Base-by-base conservation (phyloP, 345 rosid species). In the Sisymbrium irio region DNA sequence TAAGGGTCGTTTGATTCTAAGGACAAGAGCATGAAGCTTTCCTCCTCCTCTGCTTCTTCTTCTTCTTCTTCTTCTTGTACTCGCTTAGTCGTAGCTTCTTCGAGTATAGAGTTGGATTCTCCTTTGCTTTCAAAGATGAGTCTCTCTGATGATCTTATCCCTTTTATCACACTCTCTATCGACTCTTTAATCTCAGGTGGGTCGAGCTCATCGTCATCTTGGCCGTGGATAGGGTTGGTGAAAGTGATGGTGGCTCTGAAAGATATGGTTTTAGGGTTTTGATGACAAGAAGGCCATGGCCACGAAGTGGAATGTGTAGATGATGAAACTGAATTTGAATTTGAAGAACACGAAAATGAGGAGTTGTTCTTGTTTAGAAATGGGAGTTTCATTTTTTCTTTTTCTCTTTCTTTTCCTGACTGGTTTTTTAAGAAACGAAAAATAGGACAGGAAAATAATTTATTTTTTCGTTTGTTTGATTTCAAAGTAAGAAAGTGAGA, bases 271-370 rank as follows among this genome's bases (percentile, higher is more conserved):
- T 84, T 85, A 9, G 97, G 96, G 14, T 82, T 85, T 44, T 89
- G 91, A 59, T 88, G 77, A 74, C 89, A 93, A 65, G 87, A 82
- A 25, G 89, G 90, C 98, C 98, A 93, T 53, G 90, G 85, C 93
- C 98, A 93, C 11, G 87, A 76, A 6, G 88, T 74, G 1, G 63
- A 56, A 49, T 46, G n/a, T 22, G 68, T 39, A 45, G 77, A 92
- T n/a, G 87, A 75, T 4, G 84, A 75, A 6, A 58, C 49, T 40
- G 73, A 75, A 28, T 27, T 49, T 6, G 65, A 60, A 28, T 35
- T 58, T 30, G 73, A 75, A 76, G 75, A 69, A 70, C 37, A 70
- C 5, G 75, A 76, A 37, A 67, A 63, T 19, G 80, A 63, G 28
- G 80, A 71, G 41, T 30, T 58, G 74, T 55, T 79, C 65, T 75